Percentiles rank a stretch among this genome's conserved stretches.
Evolutionary conservation across 78 protist genomes (phyloP).

Genomic region (Creolimax fragrantissima): DNA sequence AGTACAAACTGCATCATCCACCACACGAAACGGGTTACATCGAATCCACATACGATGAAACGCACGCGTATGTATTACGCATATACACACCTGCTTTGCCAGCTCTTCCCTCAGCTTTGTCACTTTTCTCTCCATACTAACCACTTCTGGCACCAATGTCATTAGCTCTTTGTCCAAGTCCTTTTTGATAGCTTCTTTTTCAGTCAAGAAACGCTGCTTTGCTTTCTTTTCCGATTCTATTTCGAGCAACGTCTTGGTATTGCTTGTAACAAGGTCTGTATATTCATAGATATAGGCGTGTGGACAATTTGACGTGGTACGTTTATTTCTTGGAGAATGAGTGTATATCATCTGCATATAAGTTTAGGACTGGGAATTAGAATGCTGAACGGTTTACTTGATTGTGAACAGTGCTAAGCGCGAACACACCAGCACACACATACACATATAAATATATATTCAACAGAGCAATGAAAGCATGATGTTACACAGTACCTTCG

Average conservation of each 20-base stretch:
- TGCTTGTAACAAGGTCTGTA: not conserved
- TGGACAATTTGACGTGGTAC: not conserved
- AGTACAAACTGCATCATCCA: no score
- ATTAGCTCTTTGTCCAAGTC: not conserved
- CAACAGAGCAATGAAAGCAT: not conserved
- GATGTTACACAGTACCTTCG: no score
- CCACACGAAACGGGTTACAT: no score
- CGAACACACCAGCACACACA: not conserved
- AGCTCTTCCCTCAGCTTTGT: not conserved
- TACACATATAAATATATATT: not conserved
- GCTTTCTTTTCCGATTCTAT: not conserved
- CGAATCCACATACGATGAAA: no score
- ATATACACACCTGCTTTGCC: not conserved
- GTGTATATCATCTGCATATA: not conserved
- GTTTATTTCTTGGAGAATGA: not conserved
- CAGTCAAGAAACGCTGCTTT: not conserved
- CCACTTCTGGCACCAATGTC: not conserved
- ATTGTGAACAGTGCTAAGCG: not conserved
- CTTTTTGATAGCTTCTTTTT: not conserved
- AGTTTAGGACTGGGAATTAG: no score
- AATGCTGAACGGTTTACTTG: no score
- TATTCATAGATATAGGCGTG: not conserved
- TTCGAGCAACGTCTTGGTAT: not conserved
- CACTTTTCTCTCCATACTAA: not conserved
- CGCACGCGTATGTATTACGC: no score